phyloP scores from a whole-genome alignment of 768 basidiomycete species.

The Lanmaoa rubissima region DNA sequence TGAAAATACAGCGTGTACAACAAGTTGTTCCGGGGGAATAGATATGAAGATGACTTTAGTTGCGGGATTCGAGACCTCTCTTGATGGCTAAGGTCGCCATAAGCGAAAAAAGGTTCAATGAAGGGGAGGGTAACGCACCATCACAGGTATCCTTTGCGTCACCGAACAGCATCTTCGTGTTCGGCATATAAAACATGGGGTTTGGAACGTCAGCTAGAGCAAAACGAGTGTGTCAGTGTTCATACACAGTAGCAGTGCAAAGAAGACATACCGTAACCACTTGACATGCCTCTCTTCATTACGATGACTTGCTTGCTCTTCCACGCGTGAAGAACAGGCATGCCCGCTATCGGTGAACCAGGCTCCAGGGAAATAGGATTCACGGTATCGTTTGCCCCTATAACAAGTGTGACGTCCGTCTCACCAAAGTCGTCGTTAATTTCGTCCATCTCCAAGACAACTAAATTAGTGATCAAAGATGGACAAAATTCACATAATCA shows the following conservation, averaged over 20 bases:
- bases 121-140: conserved; percentile 41
- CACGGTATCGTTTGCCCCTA: conserved; percentile 91
- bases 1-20: conserved; percentile 21
- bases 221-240: neutral
- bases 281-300: conserved; percentile 90
- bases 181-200: conserved; percentile 91
- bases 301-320: conserved; percentile 91
- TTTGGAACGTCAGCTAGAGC: conserved; percentile 81
- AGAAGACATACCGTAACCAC: conserved; percentile 68
- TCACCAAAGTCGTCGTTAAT: conserved; percentile 90
- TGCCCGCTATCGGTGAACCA: conserved; percentile 85
- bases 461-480: conserved; percentile 35
- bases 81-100: conserved; percentile 48
- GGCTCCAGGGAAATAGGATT: conserved; percentile 88
- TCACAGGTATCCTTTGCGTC: conserved; percentile 92
- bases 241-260: neutral
- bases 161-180: conserved; percentile 89
- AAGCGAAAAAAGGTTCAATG: neutral
- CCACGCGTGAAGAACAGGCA: conserved; percentile 92
- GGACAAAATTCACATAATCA: neutral
- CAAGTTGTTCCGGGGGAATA: neutral
- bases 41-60: conserved; percentile 4
- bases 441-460: conserved; percentile 92
- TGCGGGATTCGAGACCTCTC: conserved; percentile 48
- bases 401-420: conserved; percentile 87